Percentiles rank a stretch among this genome's conserved stretches.
These are phyloP conservation scores for Berberis vulgaris DNA, from an alignment of 164 flowering plant genomes.

Conservation along the genomic window DNA sequence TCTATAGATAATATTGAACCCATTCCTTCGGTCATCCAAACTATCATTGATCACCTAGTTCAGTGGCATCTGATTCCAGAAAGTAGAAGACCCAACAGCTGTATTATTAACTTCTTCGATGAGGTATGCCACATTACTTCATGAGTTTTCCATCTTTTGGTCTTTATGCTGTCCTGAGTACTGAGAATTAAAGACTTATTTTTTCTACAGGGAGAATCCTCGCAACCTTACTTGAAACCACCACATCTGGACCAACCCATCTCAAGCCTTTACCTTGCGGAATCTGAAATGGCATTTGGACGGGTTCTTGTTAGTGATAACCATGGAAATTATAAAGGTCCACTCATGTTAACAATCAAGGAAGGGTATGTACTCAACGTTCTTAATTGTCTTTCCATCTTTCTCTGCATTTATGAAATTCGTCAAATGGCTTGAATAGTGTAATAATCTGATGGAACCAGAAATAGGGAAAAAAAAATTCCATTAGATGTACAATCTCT, in stretches of 20 bases:
- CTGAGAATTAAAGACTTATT: neutral
- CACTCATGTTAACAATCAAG: conserved; percentile 63
- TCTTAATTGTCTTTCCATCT: conserved; percentile 2
- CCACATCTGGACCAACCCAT: conserved; percentile 94
- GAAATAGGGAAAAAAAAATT: too few species aligned
- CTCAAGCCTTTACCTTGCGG: conserved; percentile 68
- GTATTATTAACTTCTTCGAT: conserved; percentile 84
- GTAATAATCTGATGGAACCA: too few species aligned
- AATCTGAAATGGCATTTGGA: conserved; percentile 89
- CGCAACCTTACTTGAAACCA: conserved; percentile 89
- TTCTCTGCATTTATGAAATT: neutral
- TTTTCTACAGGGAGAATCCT: conserved; percentile 66
- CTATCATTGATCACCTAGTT: conserved; percentile 67
- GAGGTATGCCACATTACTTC: conserved; percentile 43
- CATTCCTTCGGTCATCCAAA: conserved; percentile 64
- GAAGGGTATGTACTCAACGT: conserved; percentile 58
- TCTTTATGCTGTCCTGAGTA: neutral
- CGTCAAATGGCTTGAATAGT: neutral
- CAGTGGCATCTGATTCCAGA: conserved; percentile 79
- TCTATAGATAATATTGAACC: conserved; percentile 66
- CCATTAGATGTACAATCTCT: too few species aligned
- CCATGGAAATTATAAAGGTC: conserved; percentile 78
- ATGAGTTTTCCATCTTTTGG: too few species aligned
- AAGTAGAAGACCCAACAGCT: conserved; percentile 75
- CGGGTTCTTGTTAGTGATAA: conserved; percentile 53